A percentile compares a stretch with the other conserved stretches of the same genome.
Conservation (phyloP, 2,329 filamentous ascomycete species). For the Clonostachys rosea region DNA sequence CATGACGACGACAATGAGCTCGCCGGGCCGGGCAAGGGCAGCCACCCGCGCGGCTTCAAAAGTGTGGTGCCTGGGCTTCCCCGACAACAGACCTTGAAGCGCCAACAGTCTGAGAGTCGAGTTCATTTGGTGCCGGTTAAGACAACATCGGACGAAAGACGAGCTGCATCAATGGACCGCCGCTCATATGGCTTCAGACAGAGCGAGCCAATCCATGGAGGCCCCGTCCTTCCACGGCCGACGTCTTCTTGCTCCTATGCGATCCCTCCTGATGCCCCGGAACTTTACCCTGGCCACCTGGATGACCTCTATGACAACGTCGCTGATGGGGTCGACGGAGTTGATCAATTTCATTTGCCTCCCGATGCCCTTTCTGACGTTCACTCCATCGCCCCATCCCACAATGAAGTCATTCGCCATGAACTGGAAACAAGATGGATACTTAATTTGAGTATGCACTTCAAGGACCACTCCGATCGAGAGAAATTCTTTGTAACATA, state of each 20-base stretch:
- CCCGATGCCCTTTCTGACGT: not conserved
- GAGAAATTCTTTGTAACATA: constrained; percentile 99
- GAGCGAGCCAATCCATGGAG: no score
- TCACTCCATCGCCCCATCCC: not conserved
- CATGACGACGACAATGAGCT: no score
- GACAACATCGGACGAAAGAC: constrained; percentile 60
- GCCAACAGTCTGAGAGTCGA: constrained; percentile 77
- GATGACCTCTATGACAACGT: no score
- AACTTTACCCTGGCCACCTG: no score
- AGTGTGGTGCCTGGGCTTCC: constrained; percentile 76
- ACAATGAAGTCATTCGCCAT: constrained; percentile 57
- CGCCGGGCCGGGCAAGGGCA: no score
- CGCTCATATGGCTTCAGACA: constrained; percentile 24
- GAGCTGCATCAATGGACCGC: constrained; percentile 64
- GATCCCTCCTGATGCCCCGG: no score
- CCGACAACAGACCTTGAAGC: constrained; percentile 72
- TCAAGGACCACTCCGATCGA: constrained; percentile 83
- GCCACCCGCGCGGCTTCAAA: constrained; percentile 25
- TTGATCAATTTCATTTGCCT: not conserved
- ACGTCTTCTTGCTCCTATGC: no score
- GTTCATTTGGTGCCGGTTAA: constrained; percentile 66
- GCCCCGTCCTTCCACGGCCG: no score
- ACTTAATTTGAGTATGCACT: constrained; percentile 96
- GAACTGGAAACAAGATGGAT: constrained; percentile 92
- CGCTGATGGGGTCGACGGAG: no score